Evolutionary conservation across 2,329 filamentous ascomycete species (phyloP).

Genomic region (Elsinoe fawcettii): DNA sequence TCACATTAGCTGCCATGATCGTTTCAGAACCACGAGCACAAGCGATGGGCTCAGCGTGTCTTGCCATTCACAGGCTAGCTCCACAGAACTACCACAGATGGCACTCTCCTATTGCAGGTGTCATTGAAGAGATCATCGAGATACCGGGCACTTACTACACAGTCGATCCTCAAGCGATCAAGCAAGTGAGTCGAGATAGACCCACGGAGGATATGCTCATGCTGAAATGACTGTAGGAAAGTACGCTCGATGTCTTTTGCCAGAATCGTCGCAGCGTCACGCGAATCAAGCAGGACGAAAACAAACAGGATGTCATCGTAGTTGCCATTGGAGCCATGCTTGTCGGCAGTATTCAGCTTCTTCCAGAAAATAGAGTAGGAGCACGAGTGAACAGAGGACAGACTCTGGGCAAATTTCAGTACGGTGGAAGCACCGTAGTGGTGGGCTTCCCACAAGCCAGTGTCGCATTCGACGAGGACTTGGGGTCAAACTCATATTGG

Average conservation of each 20-base stretch:
- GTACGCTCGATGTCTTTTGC: slow-evolving; percentile 38
- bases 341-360: slow-evolving; percentile 37
- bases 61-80: slow-evolving; percentile 35
- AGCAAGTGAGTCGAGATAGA: slow-evolving; percentile 22
- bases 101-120: slow-evolving; percentile 32
- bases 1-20: slow-evolving; percentile 30
- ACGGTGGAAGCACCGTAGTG: slow-evolving; percentile 39
- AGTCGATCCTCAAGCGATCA: slow-evolving; percentile 38
- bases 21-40: slow-evolving; percentile 25
- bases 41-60: slow-evolving; percentile 30
- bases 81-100: slow-evolving; percentile 39
- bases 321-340: slow-evolving; percentile 40
- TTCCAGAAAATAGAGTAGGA: slow-evolving; percentile 30
- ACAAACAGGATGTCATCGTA: slow-evolving; percentile 28
- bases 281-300: slow-evolving; percentile 28
- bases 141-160: slow-evolving; percentile 37
- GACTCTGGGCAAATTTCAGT: slow-evolving; percentile 36
- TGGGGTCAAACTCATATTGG: slow-evolving; percentile 33
- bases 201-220: not conserved
- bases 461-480: slow-evolving; percentile 32
- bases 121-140: slow-evolving; percentile 29
- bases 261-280: slow-evolving; percentile 37
- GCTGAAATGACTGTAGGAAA: slow-evolving; percentile 18
- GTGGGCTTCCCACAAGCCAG: slow-evolving; percentile 33
- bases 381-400: slow-evolving; percentile 32